Evolutionary conservation across 495 filamentous ascomycete genomes (phyloP).

Genomic region (Podospora australis): DNA sequence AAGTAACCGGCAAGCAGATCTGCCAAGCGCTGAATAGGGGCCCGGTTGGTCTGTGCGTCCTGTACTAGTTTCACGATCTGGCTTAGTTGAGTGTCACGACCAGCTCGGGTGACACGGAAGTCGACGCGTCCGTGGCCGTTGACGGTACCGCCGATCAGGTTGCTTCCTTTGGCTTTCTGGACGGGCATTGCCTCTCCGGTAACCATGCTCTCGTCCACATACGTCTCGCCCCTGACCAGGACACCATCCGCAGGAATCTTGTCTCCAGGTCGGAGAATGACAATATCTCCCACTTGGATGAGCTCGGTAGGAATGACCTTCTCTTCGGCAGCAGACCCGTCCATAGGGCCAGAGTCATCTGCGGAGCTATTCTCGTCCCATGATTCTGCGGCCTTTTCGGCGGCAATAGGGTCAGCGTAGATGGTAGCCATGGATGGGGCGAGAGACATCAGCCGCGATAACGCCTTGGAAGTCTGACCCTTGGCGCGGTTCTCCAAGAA

Average conservation of each 20-base stretch:
- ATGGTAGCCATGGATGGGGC: conserved; percentile 96
- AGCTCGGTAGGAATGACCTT: conserved; percentile 86
- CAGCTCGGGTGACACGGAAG: conserved; percentile 87
- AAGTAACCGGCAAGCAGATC: conserved; percentile 92
- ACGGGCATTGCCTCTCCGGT: conserved; percentile 95
- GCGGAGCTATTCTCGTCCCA: conserved; percentile 49
- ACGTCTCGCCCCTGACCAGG: conserved; percentile 82
- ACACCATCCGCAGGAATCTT: conserved; percentile 93
- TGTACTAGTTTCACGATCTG: conserved; percentile 98
- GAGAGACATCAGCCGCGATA: conserved; percentile 92
- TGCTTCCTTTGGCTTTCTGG: conserved; percentile 71
- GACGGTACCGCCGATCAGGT: conserved; percentile 91
- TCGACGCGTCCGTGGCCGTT: conserved; percentile 89
- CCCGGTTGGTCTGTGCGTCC: conserved; percentile 88
- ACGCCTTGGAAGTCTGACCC: conserved; percentile 89
- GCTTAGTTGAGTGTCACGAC: conserved; percentile 90
- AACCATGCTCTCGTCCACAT: conserved; percentile 97
- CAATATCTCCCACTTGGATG: conserved; percentile 88
- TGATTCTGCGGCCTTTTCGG: conserved; percentile 76
- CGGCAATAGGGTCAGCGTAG: conserved; percentile 93
- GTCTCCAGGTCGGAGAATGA: conserved; percentile 88
- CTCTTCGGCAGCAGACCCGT: conserved; percentile 63
- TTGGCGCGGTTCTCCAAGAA: conserved; percentile 95
- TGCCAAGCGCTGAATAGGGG: conserved; percentile 90
- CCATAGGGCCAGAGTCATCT: conserved; percentile 38